Base-by-base conservation (phyloP, 176 grass and related monocot species). In the Oryza glumipatula region DNA sequence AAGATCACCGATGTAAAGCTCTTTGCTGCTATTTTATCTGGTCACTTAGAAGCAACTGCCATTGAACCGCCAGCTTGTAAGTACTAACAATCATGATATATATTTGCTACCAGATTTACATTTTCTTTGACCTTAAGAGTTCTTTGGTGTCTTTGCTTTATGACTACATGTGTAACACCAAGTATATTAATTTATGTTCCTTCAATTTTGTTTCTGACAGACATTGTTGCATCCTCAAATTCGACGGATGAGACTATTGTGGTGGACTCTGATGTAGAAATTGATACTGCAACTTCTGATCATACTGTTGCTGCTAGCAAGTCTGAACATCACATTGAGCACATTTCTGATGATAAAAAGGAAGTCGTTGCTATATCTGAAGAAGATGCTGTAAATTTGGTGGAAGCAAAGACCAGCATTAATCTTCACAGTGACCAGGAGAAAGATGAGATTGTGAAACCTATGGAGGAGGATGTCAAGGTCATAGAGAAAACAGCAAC, bases 31-130 rank as follows among this genome's bases (percentile, higher is more conserved):
- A 78, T 94, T 65, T 80, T 95, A 60, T 98, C 89, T 83, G 89
- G 89, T 46, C 85, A 67, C 63, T 76, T 98, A 78, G 96, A 98
- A 73, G 69, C 89, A 39, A 35, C 96, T 88, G 84, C 86, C 69
- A 80, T 98, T 73, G 91, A 98, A 48, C 93, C 90, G 77, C 91
- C 96, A 80, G 74, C 96, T 82, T 98, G 96, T 98, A 92, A 95
- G 91, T 83, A 85, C 52, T 74, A 35, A 45, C 52, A 67, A 61
- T 72, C 52, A n/a, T 48, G 67, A 39, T 67, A 7, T 14, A 38
- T 38, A 28, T 73, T 68, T 43, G 9, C 19, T 44, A 9, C 19
- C 32, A 45, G 49, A 52, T 9, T 67, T 82, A 48, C 10, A 46
- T 83, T 45, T 76, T 13, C 17, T 74, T 76, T 76, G 33, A 46